Evolutionary conservation across 306 rosid genomes (phyloP).

Genomic region (Fragaria vesca): DNA sequence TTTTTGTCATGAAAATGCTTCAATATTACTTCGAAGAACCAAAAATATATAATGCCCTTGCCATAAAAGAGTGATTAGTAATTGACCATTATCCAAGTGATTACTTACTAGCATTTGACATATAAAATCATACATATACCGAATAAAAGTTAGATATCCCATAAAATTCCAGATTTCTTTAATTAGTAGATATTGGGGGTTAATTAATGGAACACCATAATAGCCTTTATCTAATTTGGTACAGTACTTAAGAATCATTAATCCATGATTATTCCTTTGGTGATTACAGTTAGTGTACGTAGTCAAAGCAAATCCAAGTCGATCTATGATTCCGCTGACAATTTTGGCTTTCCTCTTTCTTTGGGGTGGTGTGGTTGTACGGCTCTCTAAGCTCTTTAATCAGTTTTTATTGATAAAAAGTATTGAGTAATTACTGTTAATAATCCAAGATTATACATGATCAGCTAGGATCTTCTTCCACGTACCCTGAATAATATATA

Average conservation of each 20-base stretch:
- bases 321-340: slow-evolving; percentile 8
- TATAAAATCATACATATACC: not conserved
- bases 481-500: slow-evolving; percentile 4
- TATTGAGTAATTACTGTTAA: not conserved
- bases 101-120: too few species aligned
- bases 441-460: not conserved
- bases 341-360: not conserved
- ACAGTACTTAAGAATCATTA: slow-evolving; percentile 12
- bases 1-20: slow-evolving; percentile 3
- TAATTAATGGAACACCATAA: not conserved
- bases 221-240: not conserved
- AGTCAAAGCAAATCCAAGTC: slow-evolving; percentile 6
- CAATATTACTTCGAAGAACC: not conserved
- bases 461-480: slow-evolving; percentile 1
- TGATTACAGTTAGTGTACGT: not conserved
- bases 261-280: slow-evolving; percentile 19
- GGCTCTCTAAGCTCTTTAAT: not conserved
- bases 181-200: not conserved
- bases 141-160: slow-evolving; percentile 12
- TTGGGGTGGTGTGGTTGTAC: slow-evolving; percentile 8
- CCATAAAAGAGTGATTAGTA: slow-evolving; percentile 5
- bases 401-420: not conserved
- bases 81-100: not conserved
- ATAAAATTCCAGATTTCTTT: not conserved
- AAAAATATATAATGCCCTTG: not conserved